Percentiles rank a stretch among this genome's conserved stretches.
Conservation (phyloP, 768 basidiomycete species). For the Amyloporia xantha region DNA sequence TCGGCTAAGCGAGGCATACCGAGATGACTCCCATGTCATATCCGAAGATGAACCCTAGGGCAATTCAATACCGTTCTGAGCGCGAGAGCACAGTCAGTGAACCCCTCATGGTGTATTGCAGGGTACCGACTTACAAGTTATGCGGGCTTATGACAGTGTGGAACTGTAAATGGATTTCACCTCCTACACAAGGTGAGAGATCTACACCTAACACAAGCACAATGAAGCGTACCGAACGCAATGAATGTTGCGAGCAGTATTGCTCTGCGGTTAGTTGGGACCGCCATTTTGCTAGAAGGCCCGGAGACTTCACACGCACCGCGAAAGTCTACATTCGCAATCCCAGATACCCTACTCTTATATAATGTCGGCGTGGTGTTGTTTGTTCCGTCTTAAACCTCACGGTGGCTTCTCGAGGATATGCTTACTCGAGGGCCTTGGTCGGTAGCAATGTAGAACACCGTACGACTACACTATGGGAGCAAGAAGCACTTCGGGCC, state of each 20-base stretch:
- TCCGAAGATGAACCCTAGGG: conserved; percentile 59
- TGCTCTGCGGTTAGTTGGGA: conserved; percentile 56
- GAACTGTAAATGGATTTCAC: not conserved
- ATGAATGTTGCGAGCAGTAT: conserved; percentile 63
- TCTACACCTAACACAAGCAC: no score
- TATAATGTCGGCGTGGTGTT: no score
- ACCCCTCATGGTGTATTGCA: not conserved
- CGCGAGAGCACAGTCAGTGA: not conserved
- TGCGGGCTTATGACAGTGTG: not conserved
- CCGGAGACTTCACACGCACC: no score
- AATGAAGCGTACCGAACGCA: conserved; percentile 60
- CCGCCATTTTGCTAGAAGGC: conserved; percentile 29
- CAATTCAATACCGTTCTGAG: not conserved
- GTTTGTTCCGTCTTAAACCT: no score
- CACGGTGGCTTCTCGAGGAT: no score
- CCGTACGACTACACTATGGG: not conserved
- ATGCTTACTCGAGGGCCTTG: no score
- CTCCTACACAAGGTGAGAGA: not conserved
- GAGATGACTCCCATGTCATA: conserved; percentile 78
- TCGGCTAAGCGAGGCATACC: conserved; percentile 30
- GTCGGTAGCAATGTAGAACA: not conserved
- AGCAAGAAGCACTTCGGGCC: not conserved
- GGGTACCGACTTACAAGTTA: not conserved
- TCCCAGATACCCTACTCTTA: no score
- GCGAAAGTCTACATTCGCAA: no score